Conservation (phyloP, 257 asterid genomes). For the Penstemon barbatus region DNA sequence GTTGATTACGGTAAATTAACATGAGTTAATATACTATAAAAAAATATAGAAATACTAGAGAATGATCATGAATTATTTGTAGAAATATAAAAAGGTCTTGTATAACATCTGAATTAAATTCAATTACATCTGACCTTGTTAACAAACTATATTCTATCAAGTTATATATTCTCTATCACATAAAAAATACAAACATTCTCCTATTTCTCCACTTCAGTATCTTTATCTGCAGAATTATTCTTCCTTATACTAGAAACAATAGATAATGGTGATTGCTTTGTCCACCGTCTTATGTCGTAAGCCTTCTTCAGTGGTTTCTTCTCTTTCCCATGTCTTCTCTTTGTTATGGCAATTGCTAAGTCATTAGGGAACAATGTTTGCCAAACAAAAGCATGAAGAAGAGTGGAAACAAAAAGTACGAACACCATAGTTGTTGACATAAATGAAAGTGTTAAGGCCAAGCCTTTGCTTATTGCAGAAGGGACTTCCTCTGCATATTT, state of each 20-base stretch:
- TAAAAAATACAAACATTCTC: too few relatives aligned
- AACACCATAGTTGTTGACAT: conserved; percentile 83
- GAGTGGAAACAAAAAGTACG: conserved; percentile 62
- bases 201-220: conserved; percentile 40
- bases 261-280: conserved; percentile 65
- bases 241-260: conserved; percentile 46
- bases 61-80: too few relatives aligned
- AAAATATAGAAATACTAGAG: too few relatives aligned
- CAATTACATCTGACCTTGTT: too few relatives aligned
- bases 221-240: conserved; percentile 46
- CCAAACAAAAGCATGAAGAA: conserved; percentile 85
- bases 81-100: too few relatives aligned
- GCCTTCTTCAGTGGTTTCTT: conserved; percentile 59
- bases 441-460: conserved; percentile 66
- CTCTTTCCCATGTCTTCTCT: conserved; percentile 48
- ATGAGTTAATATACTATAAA: too few relatives aligned
- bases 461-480: conserved; percentile 46
- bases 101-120: too few relatives aligned
- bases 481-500: conserved; percentile 86
- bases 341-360: conserved; percentile 87
- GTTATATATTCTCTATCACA: too few relatives aligned
- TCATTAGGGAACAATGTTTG: conserved; percentile 81
- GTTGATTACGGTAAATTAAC: too few relatives aligned
- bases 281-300: conserved; percentile 59
- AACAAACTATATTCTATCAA: too few relatives aligned